A percentile compares a stretch with the other conserved stretches of the same genome.
Evolutionary conservation across 2,329 filamentous ascomycete genomes (phyloP).

Genomic region (Ascochyta lentis): DNA sequence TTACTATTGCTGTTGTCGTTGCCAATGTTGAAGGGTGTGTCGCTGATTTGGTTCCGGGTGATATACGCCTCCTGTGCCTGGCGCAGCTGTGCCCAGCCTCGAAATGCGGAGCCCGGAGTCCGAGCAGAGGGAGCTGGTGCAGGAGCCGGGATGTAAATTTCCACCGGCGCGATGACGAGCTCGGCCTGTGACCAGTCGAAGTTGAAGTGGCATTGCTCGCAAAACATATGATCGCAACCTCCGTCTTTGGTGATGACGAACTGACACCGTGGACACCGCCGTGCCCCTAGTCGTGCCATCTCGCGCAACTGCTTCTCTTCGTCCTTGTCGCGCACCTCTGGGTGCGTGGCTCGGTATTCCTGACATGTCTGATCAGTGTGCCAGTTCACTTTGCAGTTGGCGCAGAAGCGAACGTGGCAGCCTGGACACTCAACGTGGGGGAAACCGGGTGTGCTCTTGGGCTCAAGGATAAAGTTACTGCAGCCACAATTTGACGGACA

Average conservation of each 20-base stretch:
- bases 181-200: neutral
- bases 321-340: neutral
- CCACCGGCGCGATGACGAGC: neutral
- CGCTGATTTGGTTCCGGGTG: neutral
- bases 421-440: slow-evolving; percentile 3
- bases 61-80: neutral
- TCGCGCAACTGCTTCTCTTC: neutral
- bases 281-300: slow-evolving; percentile 2
- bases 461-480: neutral
- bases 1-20: neutral
- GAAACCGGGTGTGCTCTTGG: neutral
- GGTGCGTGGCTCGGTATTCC: neutral
- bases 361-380: slow-evolving; percentile 1
- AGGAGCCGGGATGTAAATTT: neutral
- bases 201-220: slow-evolving; percentile 1
- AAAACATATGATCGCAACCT: neutral
- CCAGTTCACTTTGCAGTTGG: neutral
- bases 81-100: neutral
- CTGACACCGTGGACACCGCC: slow-evolving; percentile 9
- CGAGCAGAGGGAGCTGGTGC: too few relatives aligned
- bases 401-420: neutral
- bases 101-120: neutral
- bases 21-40: neutral
- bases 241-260: slow-evolving; percentile 5
- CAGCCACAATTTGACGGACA: slow-evolving; percentile 1